phyloP scores from a whole-genome alignment of 768 basidiomycete genomes.

The Termitomyces sp. region DNA sequence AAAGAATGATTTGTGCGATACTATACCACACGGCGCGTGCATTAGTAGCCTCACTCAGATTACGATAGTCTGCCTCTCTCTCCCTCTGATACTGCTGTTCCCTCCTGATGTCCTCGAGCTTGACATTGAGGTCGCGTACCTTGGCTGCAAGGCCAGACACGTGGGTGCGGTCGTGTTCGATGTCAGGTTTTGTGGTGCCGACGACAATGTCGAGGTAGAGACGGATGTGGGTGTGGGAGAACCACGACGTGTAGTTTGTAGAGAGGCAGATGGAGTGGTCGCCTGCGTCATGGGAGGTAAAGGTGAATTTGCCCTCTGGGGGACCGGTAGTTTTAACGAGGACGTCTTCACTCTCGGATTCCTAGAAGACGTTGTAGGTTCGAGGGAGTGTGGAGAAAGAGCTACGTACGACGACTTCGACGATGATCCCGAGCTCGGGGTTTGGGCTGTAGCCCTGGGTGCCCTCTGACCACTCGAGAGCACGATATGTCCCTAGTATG shows the following conservation, averaged over 20 bases:
- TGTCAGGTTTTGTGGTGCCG: conserved; percentile 79
- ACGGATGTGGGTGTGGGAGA: conserved; percentile 81
- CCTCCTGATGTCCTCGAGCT: conserved; percentile 85
- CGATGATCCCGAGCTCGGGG: conserved; percentile 78
- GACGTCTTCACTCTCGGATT: conserved; percentile 73
- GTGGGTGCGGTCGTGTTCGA: conserved; percentile 83
- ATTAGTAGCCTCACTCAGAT: conserved; percentile 88
- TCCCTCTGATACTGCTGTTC: conserved; percentile 99
- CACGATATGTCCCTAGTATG: conserved; percentile 69
- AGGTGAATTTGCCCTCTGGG: conserved; percentile 88
- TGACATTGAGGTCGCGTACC: conserved; percentile 89
- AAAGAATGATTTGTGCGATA: conserved; percentile 76
- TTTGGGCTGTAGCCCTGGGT: conserved; percentile 65
- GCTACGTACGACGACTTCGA: conserved; percentile 78
- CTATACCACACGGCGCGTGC: conserved; percentile 95
- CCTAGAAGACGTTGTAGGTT: conserved; percentile 41
- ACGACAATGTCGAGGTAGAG: conserved; percentile 94
- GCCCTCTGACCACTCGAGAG: conserved; percentile 84
- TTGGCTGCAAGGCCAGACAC: conserved; percentile 77
- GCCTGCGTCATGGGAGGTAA: conserved; percentile 94
- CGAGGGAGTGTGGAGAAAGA: background rate
- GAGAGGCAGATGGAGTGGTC: conserved; percentile 97
- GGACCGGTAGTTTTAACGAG: conserved; percentile 92
- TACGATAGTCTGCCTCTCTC: conserved; percentile 83
- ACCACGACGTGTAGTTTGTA: conserved; percentile 90